Evolutionary conservation across 345 rosid species (phyloP), one percentile per base, ranked within the genome.

Genomic region (Hevea brasiliensis): DNA sequence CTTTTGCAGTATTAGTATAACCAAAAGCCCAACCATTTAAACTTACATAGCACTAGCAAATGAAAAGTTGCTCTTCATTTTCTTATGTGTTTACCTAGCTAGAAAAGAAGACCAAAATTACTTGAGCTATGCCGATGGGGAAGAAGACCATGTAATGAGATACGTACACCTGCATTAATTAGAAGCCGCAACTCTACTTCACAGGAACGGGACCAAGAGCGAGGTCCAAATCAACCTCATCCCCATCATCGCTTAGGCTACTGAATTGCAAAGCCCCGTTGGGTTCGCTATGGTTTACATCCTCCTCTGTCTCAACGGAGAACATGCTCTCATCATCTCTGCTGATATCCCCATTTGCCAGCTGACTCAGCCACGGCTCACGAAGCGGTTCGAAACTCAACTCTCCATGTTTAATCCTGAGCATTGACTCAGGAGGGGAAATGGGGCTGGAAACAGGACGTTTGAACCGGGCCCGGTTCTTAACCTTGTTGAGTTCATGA

Each of bases 221-320:
- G 41, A 84, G 82, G 12, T 82, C 85, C 84, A 84, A 69, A 9
- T 69, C 59, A 32, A 32, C 37, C 37, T 32, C 37, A 32, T 32
- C 37, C 6, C 55, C 21, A 3, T n/a, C 42, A 14, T 37, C 54
- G 12, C 21, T 29, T 55, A 7, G 73, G 37, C 68, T 53, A 13
- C 68, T 72, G 45, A 58, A 42, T 47, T 65, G 54, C 53, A 41
- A 48, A 44, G 24, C 66, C n/a, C 0, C 71, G 65, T 59, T 59
- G 1, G 67, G 64, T 17, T 60, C 64, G 1, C 61, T 26, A 58
- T 35, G 61, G 71, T 65, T 53, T 75, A 50, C 55, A 15, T 71
- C 84, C 61, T 83, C 86, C 44, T 72, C 77, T 8, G 83, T 77
- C 66, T 84, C 87, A n/a, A 65, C 55, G 6, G 79, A 68, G 42